phyloP scores from a whole-genome alignment of 1,284 basidiomycete genomes.

The Microbotryum lychnidis-dioicae region DNA sequence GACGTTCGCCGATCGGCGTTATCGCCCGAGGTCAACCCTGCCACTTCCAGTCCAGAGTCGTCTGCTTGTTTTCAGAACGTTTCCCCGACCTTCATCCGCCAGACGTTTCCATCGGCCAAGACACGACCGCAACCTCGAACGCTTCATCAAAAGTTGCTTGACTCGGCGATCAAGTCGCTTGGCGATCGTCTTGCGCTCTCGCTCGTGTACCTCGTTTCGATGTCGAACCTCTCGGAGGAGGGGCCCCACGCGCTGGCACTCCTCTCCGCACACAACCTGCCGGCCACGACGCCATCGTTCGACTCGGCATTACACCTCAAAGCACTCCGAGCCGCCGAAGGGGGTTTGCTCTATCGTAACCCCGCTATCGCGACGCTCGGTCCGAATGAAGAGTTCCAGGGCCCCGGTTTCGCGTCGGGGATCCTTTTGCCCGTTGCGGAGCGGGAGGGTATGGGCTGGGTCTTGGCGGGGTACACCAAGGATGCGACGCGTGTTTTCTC shows the following conservation, averaged over 20 bases:
- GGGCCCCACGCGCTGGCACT: constrained; percentile 5
- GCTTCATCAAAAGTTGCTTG: constrained; percentile 29
- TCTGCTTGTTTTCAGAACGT: too few relatives aligned
- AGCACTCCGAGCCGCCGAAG: constrained; percentile 33
- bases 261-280: constrained; percentile 32
- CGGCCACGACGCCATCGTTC: constrained; percentile 31
- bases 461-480: constrained; percentile 32
- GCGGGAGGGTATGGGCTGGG: constrained; percentile 27
- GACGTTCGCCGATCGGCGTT: too few relatives aligned
- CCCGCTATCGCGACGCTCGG: constrained; percentile 13
- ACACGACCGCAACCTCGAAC: too few relatives aligned
- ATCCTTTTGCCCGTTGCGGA: constrained; percentile 33
- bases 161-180: constrained; percentile 31
- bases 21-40: too few relatives aligned
- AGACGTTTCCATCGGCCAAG: too few relatives aligned
- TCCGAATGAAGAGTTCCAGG: too few relatives aligned
- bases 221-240: constrained; percentile 17
- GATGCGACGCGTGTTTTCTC: constrained; percentile 28
- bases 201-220: constrained; percentile 33
- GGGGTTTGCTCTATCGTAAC: constrained; percentile 36
- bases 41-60: too few relatives aligned
- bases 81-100: too few relatives aligned
- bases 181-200: constrained; percentile 32
- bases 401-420: constrained; percentile 19
- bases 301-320: constrained; percentile 35